Base-by-base conservation (phyloP, 805 yeast species). In the Crinitomyces ghanaensis region DNA sequence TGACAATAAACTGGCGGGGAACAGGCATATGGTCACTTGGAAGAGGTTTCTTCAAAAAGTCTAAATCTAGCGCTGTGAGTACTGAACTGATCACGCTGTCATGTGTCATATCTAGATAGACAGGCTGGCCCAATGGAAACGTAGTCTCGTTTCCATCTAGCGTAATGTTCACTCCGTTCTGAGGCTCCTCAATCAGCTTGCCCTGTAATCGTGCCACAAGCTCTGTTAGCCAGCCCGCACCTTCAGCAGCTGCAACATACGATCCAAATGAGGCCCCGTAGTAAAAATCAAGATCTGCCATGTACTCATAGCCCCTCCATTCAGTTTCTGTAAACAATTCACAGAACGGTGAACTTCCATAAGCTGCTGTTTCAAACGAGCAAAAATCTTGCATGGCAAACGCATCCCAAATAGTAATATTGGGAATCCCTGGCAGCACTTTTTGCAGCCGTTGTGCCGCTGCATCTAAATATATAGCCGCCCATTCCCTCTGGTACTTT, bases 51-150 rank as follows among this genome's bases (percentile, higher is more conserved):
- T 37, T 66, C 39, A 41, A 43, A 40, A 53, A 47, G 26, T 49
- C 46, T 30, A 80, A 51, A 5, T 83, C 85, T 30, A 80, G 55
- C 2, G 88, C 80, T 19, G 81, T 60, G 45, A 76, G 58, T 44
- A 66, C 74, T 26, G 75, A 60, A 41, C 73, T 61, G 26, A 81
- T 54, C 41, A 77, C 78, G 24, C 77, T 68, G 51, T 83, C 93
- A 49, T 83, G 93, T 11, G 82, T 65, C 60, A 81, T 77, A 43
- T 74, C 77, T 43, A 79, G 62, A 63, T 77, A 76, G 30, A 79
- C 60, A 35, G 68, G 66, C 49, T 53, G 70, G 38, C 60, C 65
- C 16, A 54, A 41, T 14, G 68, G 68, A 49, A 62, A 60, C 7
- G 51, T 46, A 14, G 31, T 48, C 9, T 46, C 41, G 36, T 34